phyloP scores from a whole-genome alignment of 768 basidiomycete species.

The Xerocomellus amylosporus region DNA sequence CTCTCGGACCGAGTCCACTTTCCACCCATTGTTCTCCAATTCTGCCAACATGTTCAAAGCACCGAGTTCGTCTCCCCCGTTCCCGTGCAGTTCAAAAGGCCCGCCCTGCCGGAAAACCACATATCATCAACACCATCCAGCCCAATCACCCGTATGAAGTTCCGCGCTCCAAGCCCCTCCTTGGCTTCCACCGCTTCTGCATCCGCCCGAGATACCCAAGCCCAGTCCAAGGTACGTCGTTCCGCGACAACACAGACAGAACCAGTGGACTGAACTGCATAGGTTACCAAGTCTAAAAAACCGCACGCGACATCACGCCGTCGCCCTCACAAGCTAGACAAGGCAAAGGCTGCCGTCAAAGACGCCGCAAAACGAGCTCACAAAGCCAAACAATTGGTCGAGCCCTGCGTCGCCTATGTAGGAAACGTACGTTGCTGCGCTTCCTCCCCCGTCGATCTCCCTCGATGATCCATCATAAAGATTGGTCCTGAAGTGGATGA shows the following conservation, averaged over 20 bases:
- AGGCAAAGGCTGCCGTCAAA: conserved; percentile 15
- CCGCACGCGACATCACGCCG: conserved; percentile 3
- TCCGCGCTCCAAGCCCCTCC: conserved; percentile 22
- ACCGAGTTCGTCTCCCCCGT: not conserved
- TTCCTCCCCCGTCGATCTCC: not conserved
- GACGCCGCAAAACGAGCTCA: conserved; percentile 18
- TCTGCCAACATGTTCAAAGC: conserved; percentile 18
- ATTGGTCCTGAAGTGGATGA: conserved; percentile 32
- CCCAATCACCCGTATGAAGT: conserved; percentile 12
- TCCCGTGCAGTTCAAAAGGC: conserved; percentile 19
- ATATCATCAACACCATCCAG: not conserved
- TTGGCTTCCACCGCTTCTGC: not conserved
- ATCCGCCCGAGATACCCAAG: not conserved
- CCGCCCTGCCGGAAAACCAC: not conserved
- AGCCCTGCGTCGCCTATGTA: conserved; percentile 45
- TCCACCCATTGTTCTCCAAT: conserved; percentile 23
- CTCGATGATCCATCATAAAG: conserved; percentile 21
- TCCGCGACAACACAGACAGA: not conserved
- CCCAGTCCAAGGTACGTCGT: conserved; percentile 8
- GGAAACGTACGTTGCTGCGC: conserved; percentile 52
- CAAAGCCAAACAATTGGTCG: conserved; percentile 6
- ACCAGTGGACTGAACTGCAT: not conserved
- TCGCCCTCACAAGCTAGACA: conserved; percentile 10
- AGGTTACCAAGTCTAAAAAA: conserved; percentile 9
- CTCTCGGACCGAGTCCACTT: not conserved